These are phyloP conservation scores for Rachicladosporium sp. DNA, from an alignment of 2,329 filamentous ascomycete genomes.

Conservation along the genomic window DNA sequence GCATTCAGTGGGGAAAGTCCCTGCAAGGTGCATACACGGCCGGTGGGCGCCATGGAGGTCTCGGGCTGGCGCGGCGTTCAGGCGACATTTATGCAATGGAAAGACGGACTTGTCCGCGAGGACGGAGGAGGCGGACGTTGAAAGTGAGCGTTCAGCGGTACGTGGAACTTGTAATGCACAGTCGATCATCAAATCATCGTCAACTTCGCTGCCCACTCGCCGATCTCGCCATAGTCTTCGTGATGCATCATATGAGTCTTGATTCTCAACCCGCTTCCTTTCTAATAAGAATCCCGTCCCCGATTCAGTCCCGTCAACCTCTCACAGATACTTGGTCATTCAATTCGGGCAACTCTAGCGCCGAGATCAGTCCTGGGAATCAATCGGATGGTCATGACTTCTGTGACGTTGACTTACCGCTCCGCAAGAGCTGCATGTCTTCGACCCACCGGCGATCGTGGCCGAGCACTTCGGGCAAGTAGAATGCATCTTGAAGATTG, in stretches of 20 bases:
- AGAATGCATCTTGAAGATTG: constrained; percentile 1
- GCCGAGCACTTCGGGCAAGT: constrained; percentile 23
- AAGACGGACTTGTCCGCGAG: constrained; percentile 13
- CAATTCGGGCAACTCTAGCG: constrained; percentile 42
- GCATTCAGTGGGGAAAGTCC: background rate
- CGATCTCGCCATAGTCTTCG: too few relatives aligned
- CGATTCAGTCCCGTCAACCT: constrained; percentile 84
- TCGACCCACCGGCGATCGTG: constrained; percentile 15
- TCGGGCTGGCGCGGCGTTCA: too few relatives aligned
- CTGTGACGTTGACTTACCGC: constrained; percentile 58
- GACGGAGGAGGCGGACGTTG: constrained; percentile 4
- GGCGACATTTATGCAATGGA: constrained; percentile 1
- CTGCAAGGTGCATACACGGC: background rate
- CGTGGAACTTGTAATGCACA: background rate
- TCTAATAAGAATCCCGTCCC: constrained; percentile 58
- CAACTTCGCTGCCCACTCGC: too few relatives aligned
- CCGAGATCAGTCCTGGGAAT: constrained; percentile 39
- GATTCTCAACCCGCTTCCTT: too few relatives aligned
- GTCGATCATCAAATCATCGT: too few relatives aligned
- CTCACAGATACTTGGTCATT: constrained; percentile 65
- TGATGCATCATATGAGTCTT: too few relatives aligned
- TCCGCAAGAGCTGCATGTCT: constrained; percentile 23
- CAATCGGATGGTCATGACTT: constrained; percentile 78
- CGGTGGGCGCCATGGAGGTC: background rate
- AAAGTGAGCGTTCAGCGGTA: background rate